Percentiles rank a stretch among this genome's conserved stretches.
These are phyloP conservation scores for Spinellus fusiger DNA, from an alignment of 192 early-diverging fungal genomes.

Conservation along the genomic window DNA sequence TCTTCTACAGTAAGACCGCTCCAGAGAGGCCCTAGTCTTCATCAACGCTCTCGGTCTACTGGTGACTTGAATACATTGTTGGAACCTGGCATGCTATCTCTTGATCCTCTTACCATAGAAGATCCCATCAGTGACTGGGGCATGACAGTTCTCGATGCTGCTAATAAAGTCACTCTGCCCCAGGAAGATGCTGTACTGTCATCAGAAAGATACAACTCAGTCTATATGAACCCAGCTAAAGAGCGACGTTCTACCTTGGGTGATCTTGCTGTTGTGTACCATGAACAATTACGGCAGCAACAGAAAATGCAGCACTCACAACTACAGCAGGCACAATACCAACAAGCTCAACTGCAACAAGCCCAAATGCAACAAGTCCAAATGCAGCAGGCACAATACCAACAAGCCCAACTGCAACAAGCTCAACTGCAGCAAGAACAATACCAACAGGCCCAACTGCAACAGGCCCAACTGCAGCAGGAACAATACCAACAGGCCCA, in stretches of 20 bases:
- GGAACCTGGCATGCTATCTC: not conserved
- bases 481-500: not conserved
- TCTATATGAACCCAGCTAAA: not conserved
- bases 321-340: conserved; percentile 1
- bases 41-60: conserved; percentile 17
- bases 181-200: no score
- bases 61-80: conserved; percentile 5
- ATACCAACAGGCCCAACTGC: not conserved
- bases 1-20: conserved; percentile 22
- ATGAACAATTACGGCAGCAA: conserved; percentile 9
- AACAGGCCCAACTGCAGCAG: not conserved
- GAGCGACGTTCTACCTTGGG: conserved; percentile 10
- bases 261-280: conserved; percentile 14
- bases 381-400: conserved; percentile 17
- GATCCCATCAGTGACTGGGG: conserved; percentile 14
- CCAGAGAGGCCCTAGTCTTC: conserved; percentile 3
- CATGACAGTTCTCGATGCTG: conserved; percentile 5
- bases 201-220: no score
- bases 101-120: not conserved
- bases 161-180: no score
- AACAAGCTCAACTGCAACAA: conserved; percentile 9
- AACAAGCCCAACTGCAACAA: conserved; percentile 15
- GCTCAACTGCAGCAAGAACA: conserved; percentile 24
- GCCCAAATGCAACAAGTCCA: conserved; percentile 5
- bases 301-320: conserved; percentile 2